Evolutionary conservation across 1,284 basidiomycete genomes (phyloP).

Genomic region (Ustilago bromivora): DNA sequence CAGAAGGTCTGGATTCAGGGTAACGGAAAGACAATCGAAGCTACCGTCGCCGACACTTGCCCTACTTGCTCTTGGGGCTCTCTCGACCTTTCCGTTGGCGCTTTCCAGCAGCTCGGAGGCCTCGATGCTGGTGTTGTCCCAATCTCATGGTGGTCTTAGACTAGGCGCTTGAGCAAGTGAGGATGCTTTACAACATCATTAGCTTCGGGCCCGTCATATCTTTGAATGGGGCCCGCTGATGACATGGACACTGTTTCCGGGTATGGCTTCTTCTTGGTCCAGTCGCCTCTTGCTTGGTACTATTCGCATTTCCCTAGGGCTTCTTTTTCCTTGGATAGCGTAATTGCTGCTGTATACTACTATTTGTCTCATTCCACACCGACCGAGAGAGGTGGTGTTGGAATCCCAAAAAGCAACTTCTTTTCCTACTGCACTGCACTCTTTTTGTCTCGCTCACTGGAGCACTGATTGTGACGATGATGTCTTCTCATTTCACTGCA

Average conservation of each 20-base stretch:
- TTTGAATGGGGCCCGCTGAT: background rate
- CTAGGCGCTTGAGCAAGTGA: background rate
- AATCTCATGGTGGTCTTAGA: conserved; percentile 49
- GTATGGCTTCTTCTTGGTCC: background rate
- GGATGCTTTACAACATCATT: background rate
- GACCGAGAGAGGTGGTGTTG: background rate
- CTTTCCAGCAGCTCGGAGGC: conserved; percentile 45
- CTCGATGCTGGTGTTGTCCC: conserved; percentile 38
- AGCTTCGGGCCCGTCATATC: conserved; percentile 16
- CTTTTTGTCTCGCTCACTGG: background rate
- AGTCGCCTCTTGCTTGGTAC: background rate
- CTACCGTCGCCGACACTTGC: conserved; percentile 50
- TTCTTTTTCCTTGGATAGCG: background rate
- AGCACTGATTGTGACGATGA: background rate
- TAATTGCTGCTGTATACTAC: conserved; percentile 18
- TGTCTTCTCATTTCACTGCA: no score
- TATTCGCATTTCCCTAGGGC: conserved; percentile 8
- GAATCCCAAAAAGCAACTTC: background rate
- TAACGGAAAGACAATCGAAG: conserved; percentile 52
- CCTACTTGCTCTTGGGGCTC: conserved; percentile 51
- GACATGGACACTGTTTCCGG: background rate
- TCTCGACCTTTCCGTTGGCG: conserved; percentile 56
- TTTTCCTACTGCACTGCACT: background rate
- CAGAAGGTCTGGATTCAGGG: conserved; percentile 36
- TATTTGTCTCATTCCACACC: background rate